Evolutionary conservation across 495 filamentous ascomycete species (phyloP), one percentile per base, ranked within the genome.

Genomic region (Lichina pygmaea): DNA sequence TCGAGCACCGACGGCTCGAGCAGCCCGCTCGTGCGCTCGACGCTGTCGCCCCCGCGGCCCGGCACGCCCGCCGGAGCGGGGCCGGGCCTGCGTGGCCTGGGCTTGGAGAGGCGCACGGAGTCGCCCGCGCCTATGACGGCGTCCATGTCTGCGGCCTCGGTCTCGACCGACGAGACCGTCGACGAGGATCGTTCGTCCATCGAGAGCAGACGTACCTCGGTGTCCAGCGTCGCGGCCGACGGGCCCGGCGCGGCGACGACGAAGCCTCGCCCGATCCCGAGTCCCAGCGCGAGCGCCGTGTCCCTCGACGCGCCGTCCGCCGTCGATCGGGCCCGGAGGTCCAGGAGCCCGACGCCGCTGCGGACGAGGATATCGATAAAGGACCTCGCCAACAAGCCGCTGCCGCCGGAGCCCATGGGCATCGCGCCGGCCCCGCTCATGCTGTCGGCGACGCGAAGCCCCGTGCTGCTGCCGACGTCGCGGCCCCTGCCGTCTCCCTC

Each of bases 321-420:
- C 46, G 47, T 53, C 11, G 11, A 39, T 3, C 1, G 13, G 36
- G 11, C 10, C 11, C 36, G 6, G 36, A 30, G 43, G 45, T 39
- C 46, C 34, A 12, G 48, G 49, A 48, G 44, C 17, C 40, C 55
- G 38, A 47, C 48, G 11, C 45, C 46, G 0, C 55, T 57, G 1
- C 44, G 34, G 32, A 48, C 36, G n/a, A 11, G 47, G 15, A 52
- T 46, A 46, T 16, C 38, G n/a, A 49, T 42, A 17, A 53, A 53
- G 34, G 55, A 51, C 37, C 33, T 43, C 6, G 39, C 42, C 8
- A 64, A 67, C 16, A 68, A 67, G 41, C 63, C 66, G n/a, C 52
- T 68, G n/a, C 66, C 66, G 6, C 56, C 56, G 15, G 63, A 62
- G 13, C 66, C 66, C 31, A 51, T 54, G 0, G 36, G 1, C 11